Percentiles rank a stretch among this genome's conserved stretches.
phyloP scores from a whole-genome alignment of 1,284 basidiomycete species.

The Lentinus polychrous region DNA sequence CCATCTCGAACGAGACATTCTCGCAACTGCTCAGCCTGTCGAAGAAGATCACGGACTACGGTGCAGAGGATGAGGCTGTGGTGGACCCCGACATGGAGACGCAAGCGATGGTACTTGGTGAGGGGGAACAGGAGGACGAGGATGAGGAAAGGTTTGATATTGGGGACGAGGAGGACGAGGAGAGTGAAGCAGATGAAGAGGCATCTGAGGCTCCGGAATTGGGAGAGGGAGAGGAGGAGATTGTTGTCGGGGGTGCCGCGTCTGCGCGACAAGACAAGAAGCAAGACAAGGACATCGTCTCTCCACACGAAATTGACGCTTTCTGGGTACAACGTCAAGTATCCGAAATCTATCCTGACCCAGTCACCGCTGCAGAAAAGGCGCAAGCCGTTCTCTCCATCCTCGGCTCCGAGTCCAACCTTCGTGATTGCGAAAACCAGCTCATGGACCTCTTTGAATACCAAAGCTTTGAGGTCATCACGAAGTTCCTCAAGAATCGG shows the following conservation, averaged over 20 bases:
- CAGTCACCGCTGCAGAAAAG: constrained; percentile 91
- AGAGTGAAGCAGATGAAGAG: constrained; percentile 59
- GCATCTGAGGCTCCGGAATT: constrained; percentile 35
- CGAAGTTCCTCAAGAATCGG: constrained; percentile 90
- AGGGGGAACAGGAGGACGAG: constrained; percentile 88
- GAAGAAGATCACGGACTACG: constrained; percentile 97
- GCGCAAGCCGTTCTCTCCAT: constrained; percentile 82
- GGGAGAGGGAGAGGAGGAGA: constrained; percentile 50
- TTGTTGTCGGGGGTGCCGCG: constrained; percentile 66
- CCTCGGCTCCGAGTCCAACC: constrained; percentile 83
- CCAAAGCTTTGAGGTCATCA: constrained; percentile 87
- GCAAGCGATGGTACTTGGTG: constrained; percentile 91
- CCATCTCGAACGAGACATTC: constrained; percentile 73
- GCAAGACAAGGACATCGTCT: constrained; percentile 76
- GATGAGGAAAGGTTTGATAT: constrained; percentile 84
- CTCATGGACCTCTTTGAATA: constrained; percentile 98
- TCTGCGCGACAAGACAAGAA: constrained; percentile 36
- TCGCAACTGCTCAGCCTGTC: constrained; percentile 81
- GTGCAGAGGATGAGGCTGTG: constrained; percentile 76
- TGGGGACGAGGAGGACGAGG: constrained; percentile 72
- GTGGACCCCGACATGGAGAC: constrained; percentile 70
- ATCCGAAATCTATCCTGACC: constrained; percentile 86
- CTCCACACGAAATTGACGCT: constrained; percentile 89
- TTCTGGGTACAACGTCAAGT: constrained; percentile 99
- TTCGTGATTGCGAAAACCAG: constrained; percentile 94